Evolutionary conservation across 2,329 filamentous ascomycete genomes (phyloP).

Genomic region (Magnaporthales sp.): DNA sequence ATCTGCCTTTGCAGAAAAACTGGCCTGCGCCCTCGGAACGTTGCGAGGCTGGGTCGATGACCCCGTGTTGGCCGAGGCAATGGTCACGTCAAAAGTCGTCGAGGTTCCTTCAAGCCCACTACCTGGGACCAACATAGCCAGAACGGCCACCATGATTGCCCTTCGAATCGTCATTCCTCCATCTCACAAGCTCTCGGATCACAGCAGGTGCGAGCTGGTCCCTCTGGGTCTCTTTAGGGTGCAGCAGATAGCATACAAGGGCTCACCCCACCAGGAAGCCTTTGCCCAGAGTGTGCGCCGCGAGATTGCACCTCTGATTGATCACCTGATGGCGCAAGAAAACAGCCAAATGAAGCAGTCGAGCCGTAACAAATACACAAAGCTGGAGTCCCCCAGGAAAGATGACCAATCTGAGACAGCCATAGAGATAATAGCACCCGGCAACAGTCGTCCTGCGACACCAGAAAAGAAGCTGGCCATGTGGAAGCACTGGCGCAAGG

Average conservation of each 20-base stretch:
- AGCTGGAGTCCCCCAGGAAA: neutral
- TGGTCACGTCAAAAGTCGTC: slow-evolving; percentile 33
- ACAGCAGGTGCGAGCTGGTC: slow-evolving; percentile 35
- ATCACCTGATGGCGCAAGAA: neutral
- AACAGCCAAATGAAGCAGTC: neutral
- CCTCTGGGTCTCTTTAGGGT: slow-evolving; percentile 43
- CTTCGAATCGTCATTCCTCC: slow-evolving; percentile 42
- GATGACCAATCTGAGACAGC: neutral
- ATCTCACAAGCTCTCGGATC: slow-evolving; percentile 29
- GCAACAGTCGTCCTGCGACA: neutral
- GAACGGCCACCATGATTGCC: slow-evolving; percentile 21
- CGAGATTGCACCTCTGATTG: slow-evolving; percentile 6
- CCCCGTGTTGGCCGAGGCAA: slow-evolving; percentile 34
- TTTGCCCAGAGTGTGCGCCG: slow-evolving; percentile 9
- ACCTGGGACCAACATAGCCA: slow-evolving; percentile 14
- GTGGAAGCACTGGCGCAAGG: neutral
- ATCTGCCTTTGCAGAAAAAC: slow-evolving; percentile 30
- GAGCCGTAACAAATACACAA: neutral
- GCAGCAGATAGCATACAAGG: slow-evolving; percentile 10
- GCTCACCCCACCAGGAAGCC: slow-evolving; percentile 8
- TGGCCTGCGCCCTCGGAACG: slow-evolving; percentile 32
- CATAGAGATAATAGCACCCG: neutral
- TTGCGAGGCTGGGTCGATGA: slow-evolving; percentile 34
- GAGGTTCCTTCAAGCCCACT: slow-evolving; percentile 29
- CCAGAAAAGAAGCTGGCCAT: neutral